phyloP scores from a whole-genome alignment of 2,329 filamentous ascomycete genomes.

The Geoglossum cookeanum region DNA sequence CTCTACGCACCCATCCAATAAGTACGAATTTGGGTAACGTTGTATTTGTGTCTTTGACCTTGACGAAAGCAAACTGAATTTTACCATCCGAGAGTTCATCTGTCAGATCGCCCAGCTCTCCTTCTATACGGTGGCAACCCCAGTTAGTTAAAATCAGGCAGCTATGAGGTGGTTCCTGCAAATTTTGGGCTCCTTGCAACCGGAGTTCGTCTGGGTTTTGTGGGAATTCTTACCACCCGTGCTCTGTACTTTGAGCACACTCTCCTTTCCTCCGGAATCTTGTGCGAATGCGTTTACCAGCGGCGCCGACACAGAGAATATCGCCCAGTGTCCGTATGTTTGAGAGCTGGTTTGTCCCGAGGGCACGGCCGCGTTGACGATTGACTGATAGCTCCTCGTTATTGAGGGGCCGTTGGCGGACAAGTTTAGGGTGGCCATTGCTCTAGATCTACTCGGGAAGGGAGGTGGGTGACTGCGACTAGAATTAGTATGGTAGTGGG shows the following conservation, averaged over 20 bases:
- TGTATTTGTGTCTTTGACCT: conserved; percentile 89
- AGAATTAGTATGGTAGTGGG: too few species aligned
- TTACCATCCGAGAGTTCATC: conserved; percentile 95
- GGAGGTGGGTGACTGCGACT: neutral
- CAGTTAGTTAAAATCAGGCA: conserved; percentile 12
- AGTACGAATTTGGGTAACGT: conserved; percentile 77
- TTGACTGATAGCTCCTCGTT: conserved; percentile 39
- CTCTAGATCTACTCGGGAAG: conserved; percentile 7
- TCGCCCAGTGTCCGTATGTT: conserved; percentile 79
- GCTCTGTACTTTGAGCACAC: conserved; percentile 80
- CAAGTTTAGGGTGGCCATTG: conserved; percentile 64
- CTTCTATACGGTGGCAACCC: conserved; percentile 36
- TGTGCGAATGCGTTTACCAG: conserved; percentile 81
- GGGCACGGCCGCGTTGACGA: conserved; percentile 41
- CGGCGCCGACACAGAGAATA: conserved; percentile 84
- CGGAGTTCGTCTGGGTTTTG: neutral
- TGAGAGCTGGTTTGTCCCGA: conserved; percentile 45
- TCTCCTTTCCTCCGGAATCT: conserved; percentile 70
- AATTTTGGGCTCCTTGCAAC: neutral
- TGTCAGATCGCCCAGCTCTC: conserved; percentile 72
- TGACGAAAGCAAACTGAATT: conserved; percentile 91
- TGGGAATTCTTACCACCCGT: conserved; percentile 53
- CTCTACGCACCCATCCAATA: conserved; percentile 54
- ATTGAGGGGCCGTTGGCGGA: conserved; percentile 42
- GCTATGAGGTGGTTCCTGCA: too few species aligned